Base-by-base conservation (phyloP, 306 rosid species). In the Citrullus mucosospermus region DNA sequence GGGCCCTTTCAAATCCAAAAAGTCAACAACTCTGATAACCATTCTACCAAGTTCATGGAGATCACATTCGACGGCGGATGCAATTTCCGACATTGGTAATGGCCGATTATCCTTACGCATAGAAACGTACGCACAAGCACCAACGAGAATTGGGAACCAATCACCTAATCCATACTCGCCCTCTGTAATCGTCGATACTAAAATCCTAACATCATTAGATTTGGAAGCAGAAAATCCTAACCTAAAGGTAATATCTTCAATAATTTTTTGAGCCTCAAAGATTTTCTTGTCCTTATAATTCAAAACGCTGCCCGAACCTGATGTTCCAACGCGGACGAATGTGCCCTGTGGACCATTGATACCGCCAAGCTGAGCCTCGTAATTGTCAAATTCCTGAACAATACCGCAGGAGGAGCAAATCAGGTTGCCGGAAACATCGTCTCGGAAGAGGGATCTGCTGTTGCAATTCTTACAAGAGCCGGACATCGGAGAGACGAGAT, bases 101-200 rank as follows among this genome's bases (percentile, higher is more conserved):
- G 93, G 76, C 3, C 78, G 77, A 28, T 70, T 83, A 32, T 85
- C 89, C 46, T 62, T 85, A 12, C 96, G 85, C 96, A 89, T 93
- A 4, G 81, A 84, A 1, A 91, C 87, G 61, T 91, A 91, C 44
- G 88, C 84, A 58, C 95, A 89, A 7, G 95, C 96, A 8, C 93
- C 97, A 17, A 89, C 81, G 58, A 93, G 79, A 22, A 93, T 82
- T 1, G 75, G 74, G 75, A 93, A 86, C 98, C 95, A 93, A 34
- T 79, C 54, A 6, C 98, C 98, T 78, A 70, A 79, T 8, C 96
- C 95, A 63, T 79, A 89, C 79, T 91, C 98, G 14, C 86, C 89
- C 15, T 88, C 87, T 0, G 96, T 93, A 34, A 93, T 85, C 11
- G 28, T 16, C 43, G 86, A 81, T 3, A 86, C 81, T 91, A 90